Evolutionary conservation across 306 rosid species (phyloP), one percentile per base, ranked within the genome.

Genomic region (Delonix regia): DNA sequence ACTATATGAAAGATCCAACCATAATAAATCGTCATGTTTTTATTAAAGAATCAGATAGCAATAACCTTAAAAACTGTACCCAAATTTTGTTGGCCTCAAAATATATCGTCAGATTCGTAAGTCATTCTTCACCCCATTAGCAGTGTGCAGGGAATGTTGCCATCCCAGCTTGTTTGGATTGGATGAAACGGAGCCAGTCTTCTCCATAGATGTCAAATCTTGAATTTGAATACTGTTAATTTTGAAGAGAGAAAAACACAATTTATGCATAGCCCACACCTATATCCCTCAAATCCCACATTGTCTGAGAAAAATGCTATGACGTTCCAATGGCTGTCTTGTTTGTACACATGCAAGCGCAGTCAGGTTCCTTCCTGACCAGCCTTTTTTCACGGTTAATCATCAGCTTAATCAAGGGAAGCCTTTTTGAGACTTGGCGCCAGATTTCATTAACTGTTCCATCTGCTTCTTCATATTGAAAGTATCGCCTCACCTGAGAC

Each of bases 361-460:
- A 91, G 47, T 82, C 89, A 4, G 83, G 74, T 68, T 88, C 92
- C 77, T 87, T 87, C 72, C 71, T 77, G 57, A 93, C 73, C 15
- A 93, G 81, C 80, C 99, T 83, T 68, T 86, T 88, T 27, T 90
- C 90, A 1, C 99, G 96, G 82, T 91, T 93, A 75, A 91, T 85
- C 90, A 87, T 89, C 86, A 93, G 70, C 65, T 87, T 91, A 77
- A 95, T 87, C 70, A 91, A 64, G 7, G 94, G 94, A 34, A 93
- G 86, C 88, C 93, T 95, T 72, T 80, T 93, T 1, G 88, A 81
- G 44, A 95, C 82, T 81, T 95, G 99, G 78, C 90, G 97, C 98
- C 97, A 95, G 70, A 93, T 93, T 80, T 95, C 96, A 22, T 87
- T 86, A 48, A 90, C 90, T 4, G 98, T 75, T 34, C 94, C 96